Evolutionary conservation across 1,284 basidiomycete genomes (phyloP).

Genomic region (Puccinia sorghi): DNA sequence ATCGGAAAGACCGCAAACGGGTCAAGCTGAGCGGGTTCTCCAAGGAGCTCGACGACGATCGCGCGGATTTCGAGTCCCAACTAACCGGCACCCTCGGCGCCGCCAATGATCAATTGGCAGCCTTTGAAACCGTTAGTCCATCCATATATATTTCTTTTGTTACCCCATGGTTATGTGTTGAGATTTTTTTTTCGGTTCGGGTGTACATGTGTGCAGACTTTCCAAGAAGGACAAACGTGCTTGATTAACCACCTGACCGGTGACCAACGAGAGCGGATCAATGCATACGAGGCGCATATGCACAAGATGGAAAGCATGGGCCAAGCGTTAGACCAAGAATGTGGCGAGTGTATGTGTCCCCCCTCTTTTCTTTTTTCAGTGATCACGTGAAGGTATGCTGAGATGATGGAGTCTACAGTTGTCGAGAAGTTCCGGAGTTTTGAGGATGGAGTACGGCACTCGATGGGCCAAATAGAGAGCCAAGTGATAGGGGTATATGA

Average conservation of each 20-base stretch:
- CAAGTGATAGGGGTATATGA: constrained; percentile 31
- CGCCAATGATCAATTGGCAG: constrained; percentile 14
- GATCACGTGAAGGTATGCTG: no score
- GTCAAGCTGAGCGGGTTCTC: constrained; percentile 22
- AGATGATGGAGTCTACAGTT: not conserved
- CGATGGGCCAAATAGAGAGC: constrained; percentile 8
- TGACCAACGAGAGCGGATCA: constrained; percentile 26
- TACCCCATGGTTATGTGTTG: not conserved
- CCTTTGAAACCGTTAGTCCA: constrained; percentile 29
- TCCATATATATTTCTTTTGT: not conserved
- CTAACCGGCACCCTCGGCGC: constrained; percentile 14
- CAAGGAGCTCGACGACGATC: constrained; percentile 26
- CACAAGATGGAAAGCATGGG: constrained; percentile 32
- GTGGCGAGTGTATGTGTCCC: constrained; percentile 21
- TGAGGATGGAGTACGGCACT: not conserved
- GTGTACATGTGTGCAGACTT: constrained; percentile 3
- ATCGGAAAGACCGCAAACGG: constrained; percentile 40
- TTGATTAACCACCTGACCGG: constrained; percentile 8
- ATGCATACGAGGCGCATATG: constrained; percentile 6
- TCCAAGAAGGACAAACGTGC: constrained; percentile 23
- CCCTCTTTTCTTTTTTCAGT: not conserved
- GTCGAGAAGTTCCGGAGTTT: constrained; percentile 17
- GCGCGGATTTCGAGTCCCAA: constrained; percentile 4
- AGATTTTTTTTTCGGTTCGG: not conserved
- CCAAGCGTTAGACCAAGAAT: constrained; percentile 4